phyloP scores from a whole-genome alignment of 805 yeast genomes.

The Wickerhamiella sorbophila region DNA sequence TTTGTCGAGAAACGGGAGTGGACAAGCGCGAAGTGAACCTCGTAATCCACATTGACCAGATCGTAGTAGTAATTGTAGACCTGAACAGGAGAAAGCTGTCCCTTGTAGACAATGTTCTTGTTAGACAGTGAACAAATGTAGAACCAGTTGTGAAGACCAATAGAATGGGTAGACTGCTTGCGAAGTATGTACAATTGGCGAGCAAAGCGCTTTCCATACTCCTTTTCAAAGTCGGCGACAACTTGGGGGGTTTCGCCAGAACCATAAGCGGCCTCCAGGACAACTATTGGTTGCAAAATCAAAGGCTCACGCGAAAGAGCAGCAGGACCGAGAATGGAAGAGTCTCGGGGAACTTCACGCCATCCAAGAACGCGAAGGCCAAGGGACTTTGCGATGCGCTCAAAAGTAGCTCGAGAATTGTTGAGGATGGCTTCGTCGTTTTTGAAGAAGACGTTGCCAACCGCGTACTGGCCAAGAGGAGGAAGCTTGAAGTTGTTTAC shows the following conservation, averaged over 20 bases:
- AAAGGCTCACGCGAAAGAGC: slow-evolving; percentile 86
- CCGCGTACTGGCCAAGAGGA: slow-evolving; percentile 74
- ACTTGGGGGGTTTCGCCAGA: slow-evolving; percentile 23
- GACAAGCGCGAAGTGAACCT: slow-evolving; percentile 89
- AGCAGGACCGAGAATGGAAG: slow-evolving; percentile 89
- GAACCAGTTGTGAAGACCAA: slow-evolving; percentile 94
- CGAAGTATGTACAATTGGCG: slow-evolving; percentile 73
- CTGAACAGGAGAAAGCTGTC: slow-evolving; percentile 93
- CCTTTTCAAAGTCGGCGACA: slow-evolving; percentile 30
- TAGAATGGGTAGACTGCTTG: slow-evolving; percentile 78
- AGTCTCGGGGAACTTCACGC: slow-evolving; percentile 91
- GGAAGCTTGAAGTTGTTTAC: slow-evolving; percentile 59
- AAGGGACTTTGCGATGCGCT: slow-evolving; percentile 57
- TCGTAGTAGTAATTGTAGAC: slow-evolving; percentile 92
- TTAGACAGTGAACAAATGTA: slow-evolving; percentile 86
- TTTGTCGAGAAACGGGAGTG: slow-evolving; percentile 96
- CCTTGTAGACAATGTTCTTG: slow-evolving; percentile 88
- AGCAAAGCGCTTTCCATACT: slow-evolving; percentile 54
- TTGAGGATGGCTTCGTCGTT: slow-evolving; percentile 57
- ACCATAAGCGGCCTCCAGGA: slow-evolving; percentile 40
- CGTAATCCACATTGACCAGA: slow-evolving; percentile 77
- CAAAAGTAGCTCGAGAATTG: slow-evolving; percentile 64
- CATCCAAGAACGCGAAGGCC: slow-evolving; percentile 81
- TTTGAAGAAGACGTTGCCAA: slow-evolving; percentile 88
- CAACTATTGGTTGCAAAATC: slow-evolving; percentile 86